Evolutionary conservation across 768 basidiomycete genomes (phyloP).

Genomic region (Suillus discolor): DNA sequence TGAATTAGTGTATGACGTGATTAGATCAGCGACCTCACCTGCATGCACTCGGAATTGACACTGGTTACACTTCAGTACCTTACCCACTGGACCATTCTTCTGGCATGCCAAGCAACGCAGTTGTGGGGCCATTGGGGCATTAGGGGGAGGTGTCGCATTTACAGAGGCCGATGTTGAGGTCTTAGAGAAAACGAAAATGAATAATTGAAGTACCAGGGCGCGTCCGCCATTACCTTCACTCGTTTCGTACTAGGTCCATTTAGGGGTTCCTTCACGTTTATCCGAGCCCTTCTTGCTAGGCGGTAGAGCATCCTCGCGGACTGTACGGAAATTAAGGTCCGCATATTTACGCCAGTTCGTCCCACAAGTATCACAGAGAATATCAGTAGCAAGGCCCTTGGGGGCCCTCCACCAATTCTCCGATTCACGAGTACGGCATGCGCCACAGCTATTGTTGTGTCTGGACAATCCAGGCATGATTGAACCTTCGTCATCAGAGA

Average conservation of each 20-base stretch:
- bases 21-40: conserved; percentile 43
- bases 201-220: neutral
- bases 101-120: conserved; percentile 76
- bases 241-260: conserved; percentile 60
- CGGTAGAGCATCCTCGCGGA: conserved; percentile 65
- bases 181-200: conserved; percentile 13
- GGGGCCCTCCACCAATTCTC: conserved; percentile 91
- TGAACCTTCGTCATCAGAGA: conserved; percentile 76
- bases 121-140: conserved; percentile 54
- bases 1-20: conserved; percentile 9
- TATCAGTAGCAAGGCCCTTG: conserved; percentile 72
- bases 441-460: conserved; percentile 68
- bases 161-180: conserved; percentile 39
- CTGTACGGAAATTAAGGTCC: conserved; percentile 75
- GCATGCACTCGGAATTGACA: conserved; percentile 83
- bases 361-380: conserved; percentile 87
- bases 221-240: conserved; percentile 48
- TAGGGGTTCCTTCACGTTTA: conserved; percentile 65
- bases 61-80: conserved; percentile 79
- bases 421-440: conserved; percentile 82
- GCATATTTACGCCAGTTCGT: conserved; percentile 93
- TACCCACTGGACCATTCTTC: conserved; percentile 72
- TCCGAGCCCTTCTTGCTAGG: conserved; percentile 44
- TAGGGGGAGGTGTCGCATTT: conserved; percentile 64
- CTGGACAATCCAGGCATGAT: conserved; percentile 60